phyloP scores from a whole-genome alignment of 2,329 filamentous ascomycete species.

The Hypomyces rosellus region DNA sequence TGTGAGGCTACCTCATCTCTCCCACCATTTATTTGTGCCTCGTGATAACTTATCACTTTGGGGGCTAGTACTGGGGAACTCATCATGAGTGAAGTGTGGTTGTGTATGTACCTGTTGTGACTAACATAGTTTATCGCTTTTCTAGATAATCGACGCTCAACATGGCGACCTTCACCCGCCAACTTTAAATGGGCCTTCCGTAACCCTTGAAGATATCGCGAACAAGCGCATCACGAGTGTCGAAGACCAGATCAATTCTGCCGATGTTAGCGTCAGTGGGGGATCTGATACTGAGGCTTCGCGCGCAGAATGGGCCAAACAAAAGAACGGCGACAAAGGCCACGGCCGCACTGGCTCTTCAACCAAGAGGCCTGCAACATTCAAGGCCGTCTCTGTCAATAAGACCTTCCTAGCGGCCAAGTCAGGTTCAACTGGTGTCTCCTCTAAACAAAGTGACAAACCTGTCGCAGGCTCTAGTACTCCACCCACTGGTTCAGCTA shows the following conservation, averaged over 20 bases:
- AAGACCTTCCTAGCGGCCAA: slow-evolving; percentile 78
- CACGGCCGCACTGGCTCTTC: slow-evolving; percentile 54
- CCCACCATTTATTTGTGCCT: slow-evolving; percentile 4
- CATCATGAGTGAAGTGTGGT: slow-evolving; percentile 7
- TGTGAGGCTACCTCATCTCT: slow-evolving; percentile 26
- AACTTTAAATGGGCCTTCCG: slow-evolving; percentile 42
- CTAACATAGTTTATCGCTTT: slow-evolving; percentile 18
- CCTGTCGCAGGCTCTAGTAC: slow-evolving; percentile 40
- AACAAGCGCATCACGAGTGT: slow-evolving; percentile 52
- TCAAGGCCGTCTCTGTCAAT: slow-evolving; percentile 82
- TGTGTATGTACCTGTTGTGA: slow-evolving; percentile 5
- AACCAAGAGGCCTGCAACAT: slow-evolving; percentile 68
- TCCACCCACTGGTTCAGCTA: slow-evolving; percentile 39
- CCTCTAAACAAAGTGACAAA: slow-evolving; percentile 48
- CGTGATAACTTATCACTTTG: background rate
- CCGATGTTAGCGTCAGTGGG: slow-evolving; percentile 63
- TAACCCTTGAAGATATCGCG: slow-evolving; percentile 44
- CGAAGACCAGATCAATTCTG: slow-evolving; percentile 55
- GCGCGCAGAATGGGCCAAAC: slow-evolving; percentile 37
- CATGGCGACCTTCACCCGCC: slow-evolving; percentile 41
- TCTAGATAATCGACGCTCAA: slow-evolving; percentile 33
- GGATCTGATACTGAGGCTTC: slow-evolving; percentile 72
- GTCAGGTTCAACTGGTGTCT: slow-evolving; percentile 36
- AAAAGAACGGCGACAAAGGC: slow-evolving; percentile 50
- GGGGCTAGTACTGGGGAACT: slow-evolving; percentile 10